These are phyloP conservation scores for Nemania serpens DNA, from an alignment of 2,329 filamentous ascomycete species.

Conservation along the genomic window DNA sequence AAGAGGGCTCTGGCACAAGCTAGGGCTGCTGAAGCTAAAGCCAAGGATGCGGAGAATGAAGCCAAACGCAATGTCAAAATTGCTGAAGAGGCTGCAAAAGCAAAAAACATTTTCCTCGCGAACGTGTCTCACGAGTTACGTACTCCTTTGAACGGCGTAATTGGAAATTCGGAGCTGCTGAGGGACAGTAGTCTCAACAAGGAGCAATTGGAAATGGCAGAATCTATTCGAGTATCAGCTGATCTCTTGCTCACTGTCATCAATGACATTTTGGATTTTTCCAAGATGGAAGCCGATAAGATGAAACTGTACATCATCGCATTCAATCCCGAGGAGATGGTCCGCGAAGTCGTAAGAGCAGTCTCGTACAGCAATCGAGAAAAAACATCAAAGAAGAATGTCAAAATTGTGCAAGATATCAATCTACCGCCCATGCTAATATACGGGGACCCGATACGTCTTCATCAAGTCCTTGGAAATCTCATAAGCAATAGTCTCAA, in stretches of 20 bases:
- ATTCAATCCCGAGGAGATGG: conserved; percentile 70
- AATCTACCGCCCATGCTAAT: conserved; percentile 74
- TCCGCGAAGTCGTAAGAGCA: conserved; percentile 68
- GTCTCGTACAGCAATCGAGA: conserved; percentile 69
- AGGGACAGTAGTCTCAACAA: conserved; percentile 74
- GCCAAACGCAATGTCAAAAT: conserved; percentile 79
- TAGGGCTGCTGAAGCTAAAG: conserved; percentile 73
- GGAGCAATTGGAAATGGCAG: conserved; percentile 83
- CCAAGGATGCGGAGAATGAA: conserved; percentile 75
- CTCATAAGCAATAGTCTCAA: conserved; percentile 92
- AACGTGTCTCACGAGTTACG: conserved; percentile 82
- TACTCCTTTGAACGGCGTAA: conserved; percentile 84
- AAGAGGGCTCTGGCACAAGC: conserved; percentile 75
- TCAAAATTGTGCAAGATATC: conserved; percentile 71
- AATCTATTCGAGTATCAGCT: conserved; percentile 83
- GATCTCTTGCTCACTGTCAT: conserved; percentile 90
- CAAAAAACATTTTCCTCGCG: conserved; percentile 79
- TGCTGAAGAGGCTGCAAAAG: conserved; percentile 81
- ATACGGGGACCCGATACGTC: conserved; percentile 67
- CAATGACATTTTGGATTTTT: conserved; percentile 95
- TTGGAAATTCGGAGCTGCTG: conserved; percentile 84
- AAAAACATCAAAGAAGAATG: conserved; percentile 65
- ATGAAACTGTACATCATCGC: conserved; percentile 78
- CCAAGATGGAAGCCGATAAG: conserved; percentile 87
- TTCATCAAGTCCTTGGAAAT: conserved; percentile 76